Percentiles rank a stretch among this genome's conserved stretches.
phyloP scores from a whole-genome alignment of 1,284 basidiomycete genomes.

The Xerocomus subilludens region DNA sequence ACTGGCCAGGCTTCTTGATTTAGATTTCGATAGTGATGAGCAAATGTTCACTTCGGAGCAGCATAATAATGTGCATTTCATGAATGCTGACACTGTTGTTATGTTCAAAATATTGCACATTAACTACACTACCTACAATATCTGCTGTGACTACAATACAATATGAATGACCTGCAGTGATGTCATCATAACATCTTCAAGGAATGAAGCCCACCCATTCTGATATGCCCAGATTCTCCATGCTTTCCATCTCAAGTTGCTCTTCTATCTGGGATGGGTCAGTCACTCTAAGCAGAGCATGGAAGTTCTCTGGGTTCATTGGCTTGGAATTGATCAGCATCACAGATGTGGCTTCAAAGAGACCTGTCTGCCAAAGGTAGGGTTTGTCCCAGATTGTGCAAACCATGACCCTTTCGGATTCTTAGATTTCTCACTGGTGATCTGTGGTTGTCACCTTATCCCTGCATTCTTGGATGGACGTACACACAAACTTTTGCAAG shows the following conservation, averaged over 20 bases:
- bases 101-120: no score
- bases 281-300: constrained; percentile 4
- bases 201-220: constrained; percentile 26
- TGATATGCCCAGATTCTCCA: constrained; percentile 29
- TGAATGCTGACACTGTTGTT: no score
- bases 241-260: neutral
- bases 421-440: constrained; percentile 28
- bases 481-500: neutral
- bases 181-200: constrained; percentile 22
- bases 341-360: constrained; percentile 17
- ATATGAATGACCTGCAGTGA: constrained; percentile 21
- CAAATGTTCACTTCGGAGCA: no score
- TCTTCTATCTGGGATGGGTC: neutral
- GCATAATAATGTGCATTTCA: no score
- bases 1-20: no score
- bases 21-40: no score
- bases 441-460: constrained; percentile 16
- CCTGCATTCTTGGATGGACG: neutral
- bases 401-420: constrained; percentile 12
- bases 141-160: constrained; percentile 29
- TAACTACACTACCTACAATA: constrained; percentile 31
- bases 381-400: constrained; percentile 7
- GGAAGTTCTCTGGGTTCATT: constrained; percentile 40
- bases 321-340: constrained; percentile 26
- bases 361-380: constrained; percentile 19